Evolutionary conservation across 495 filamentous ascomycete species (phyloP).

Genomic region (Lasiosphaeriaceae sp.): DNA sequence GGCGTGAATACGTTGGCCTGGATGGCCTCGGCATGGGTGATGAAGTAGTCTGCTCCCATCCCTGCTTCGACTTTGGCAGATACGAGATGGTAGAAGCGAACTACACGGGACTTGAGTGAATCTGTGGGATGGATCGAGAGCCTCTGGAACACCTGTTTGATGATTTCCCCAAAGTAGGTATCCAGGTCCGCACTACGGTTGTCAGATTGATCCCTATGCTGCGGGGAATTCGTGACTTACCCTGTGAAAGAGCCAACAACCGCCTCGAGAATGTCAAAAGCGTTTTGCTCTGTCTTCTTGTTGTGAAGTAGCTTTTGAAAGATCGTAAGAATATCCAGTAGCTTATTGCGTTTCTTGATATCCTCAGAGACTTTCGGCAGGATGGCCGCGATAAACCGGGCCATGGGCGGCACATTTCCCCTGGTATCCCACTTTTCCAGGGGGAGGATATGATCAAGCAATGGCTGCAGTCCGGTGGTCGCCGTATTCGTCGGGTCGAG

Average conservation of each 20-base stretch:
- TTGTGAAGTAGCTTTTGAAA: conserved; percentile 80
- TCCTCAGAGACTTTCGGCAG: conserved; percentile 68
- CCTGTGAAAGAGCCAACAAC: conserved; percentile 66
- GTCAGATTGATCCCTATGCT: conserved; percentile 23
- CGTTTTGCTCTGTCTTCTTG: conserved; percentile 73
- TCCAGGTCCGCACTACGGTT: conserved; percentile 55
- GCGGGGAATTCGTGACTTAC: conserved; percentile 41
- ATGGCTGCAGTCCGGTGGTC: conserved; percentile 68
- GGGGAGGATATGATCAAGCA: conserved; percentile 70
- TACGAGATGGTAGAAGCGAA: conserved; percentile 88
- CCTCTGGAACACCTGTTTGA: conserved; percentile 76
- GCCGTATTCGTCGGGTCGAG: conserved; percentile 69
- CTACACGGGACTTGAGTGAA: conserved; percentile 73
- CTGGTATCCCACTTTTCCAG: conserved; percentile 81
- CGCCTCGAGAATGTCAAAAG: conserved; percentile 84
- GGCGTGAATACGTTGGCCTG: conserved; percentile 77
- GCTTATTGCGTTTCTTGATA: conserved; percentile 65
- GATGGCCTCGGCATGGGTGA: conserved; percentile 72
- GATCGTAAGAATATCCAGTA: conserved; percentile 79
- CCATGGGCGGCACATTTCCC: conserved; percentile 88
- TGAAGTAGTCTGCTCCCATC: conserved; percentile 84
- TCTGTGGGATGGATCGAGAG: conserved; percentile 75
- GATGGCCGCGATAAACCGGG: conserved; percentile 77
- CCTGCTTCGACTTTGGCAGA: conserved; percentile 70
- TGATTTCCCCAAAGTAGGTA: conserved; percentile 72